Base-by-base conservation (phyloP, 148 eudicot genomes). In the Silene conica region DNA sequence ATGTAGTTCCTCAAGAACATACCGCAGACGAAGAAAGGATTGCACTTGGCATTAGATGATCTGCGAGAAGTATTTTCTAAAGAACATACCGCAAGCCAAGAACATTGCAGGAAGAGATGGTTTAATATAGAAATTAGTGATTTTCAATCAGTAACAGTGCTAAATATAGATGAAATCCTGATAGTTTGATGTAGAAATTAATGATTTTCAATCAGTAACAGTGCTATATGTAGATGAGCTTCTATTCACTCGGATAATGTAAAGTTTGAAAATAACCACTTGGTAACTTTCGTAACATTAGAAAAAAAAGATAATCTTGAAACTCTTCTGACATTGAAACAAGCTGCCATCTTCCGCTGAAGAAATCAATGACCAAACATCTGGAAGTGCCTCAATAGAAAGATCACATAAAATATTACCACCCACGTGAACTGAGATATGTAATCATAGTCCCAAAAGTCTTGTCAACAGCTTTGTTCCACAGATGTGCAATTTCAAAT, bases 381-480 rank as follows among this genome's bases (percentile, higher is more conserved):
- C 46, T 23, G 70, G 34, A 28, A 43, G 61, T 56, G 59, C 58
- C 4, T 11, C 60, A 54, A 69, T 60, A 31, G n/a, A 63, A 19
- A 20, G 74, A 43, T 16, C 4, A 5, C 13, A 41, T 13, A 57
- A 43, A 34, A 73, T 74, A 80, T 84, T 82, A 90, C 92, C 90
- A 88, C 58, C 90, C 91, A 82, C 88, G 89, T 41, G 90, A 85
- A 74, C 91, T 87, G 18, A 90, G 86, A 62, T 87, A 82, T 79
- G 85, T 71, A 31, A 90, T 90, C 59, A 78, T 52, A 56, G 87
- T 76, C 68, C 91, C 83, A 34, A 87, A 79, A 70, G 85, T 83
- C 83, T 81, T 83, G 78, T 90, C 96, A 70, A 90, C 88, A 38
- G 85, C 85, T 83, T 84, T 91, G 85, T 91, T 91, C 93, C 96